Evolutionary conservation across 108 stramenopile genomes (phyloP).

Genomic region (Cyclotella choctawhatcheeana): DNA sequence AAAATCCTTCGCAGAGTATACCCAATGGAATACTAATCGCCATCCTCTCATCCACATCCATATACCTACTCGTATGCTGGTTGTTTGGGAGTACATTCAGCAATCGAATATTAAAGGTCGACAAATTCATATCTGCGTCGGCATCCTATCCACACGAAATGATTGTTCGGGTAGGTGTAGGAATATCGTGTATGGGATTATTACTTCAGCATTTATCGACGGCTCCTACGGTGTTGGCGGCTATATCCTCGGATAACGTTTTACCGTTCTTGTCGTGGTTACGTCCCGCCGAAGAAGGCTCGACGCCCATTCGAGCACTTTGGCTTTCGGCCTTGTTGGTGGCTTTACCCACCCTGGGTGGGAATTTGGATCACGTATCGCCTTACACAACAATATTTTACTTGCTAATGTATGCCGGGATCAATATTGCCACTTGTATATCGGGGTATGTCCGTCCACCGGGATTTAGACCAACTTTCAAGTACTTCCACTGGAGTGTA

Average conservation of each 20-base stretch:
- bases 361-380: slow-evolving; percentile 78
- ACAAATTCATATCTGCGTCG: slow-evolving; percentile 65
- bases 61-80: slow-evolving; percentile 61
- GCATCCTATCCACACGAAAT: slow-evolving; percentile 68
- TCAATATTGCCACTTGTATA: slow-evolving; percentile 77
- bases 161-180: slow-evolving; percentile 75
- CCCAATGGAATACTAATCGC: slow-evolving; percentile 75
- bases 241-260: slow-evolving; percentile 69
- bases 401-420: slow-evolving; percentile 77
- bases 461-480: slow-evolving; percentile 82
- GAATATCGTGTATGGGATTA: slow-evolving; percentile 67
- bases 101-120: slow-evolving; percentile 59
- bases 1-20: slow-evolving; percentile 63
- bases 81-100: slow-evolving; percentile 60
- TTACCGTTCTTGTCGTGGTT: slow-evolving; percentile 62
- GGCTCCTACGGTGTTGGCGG: slow-evolving; percentile 70
- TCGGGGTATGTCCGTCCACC: slow-evolving; percentile 68
- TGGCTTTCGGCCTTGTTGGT: slow-evolving; percentile 58
- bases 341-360: slow-evolving; percentile 51
- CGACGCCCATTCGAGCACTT: slow-evolving; percentile 36
- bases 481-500: slow-evolving; percentile 77
- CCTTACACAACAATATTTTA: slow-evolving; percentile 83
- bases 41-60: slow-evolving; percentile 54
- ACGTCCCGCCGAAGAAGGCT: slow-evolving; percentile 12
- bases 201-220: slow-evolving; percentile 69